Evolutionary conservation across 768 basidiomycete species (phyloP).

Genomic region (Pulveroboletus frians): DNA sequence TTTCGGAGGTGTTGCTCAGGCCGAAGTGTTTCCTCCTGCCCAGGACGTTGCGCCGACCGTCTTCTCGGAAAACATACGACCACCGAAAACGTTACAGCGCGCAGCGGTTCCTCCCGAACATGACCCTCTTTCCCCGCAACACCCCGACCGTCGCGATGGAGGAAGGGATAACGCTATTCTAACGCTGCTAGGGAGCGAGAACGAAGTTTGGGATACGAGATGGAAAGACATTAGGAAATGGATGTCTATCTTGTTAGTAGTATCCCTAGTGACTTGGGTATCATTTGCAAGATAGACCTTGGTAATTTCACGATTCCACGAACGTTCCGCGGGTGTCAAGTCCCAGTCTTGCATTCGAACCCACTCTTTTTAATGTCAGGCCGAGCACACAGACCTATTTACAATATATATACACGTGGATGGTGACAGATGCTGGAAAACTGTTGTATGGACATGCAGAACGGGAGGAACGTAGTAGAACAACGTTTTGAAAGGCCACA

Average conservation of each 20-base stretch:
- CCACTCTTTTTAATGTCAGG: background rate
- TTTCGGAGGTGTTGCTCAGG: conserved; percentile 83
- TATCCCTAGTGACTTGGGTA: conserved; percentile 26
- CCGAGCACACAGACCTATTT: background rate
- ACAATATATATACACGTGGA: background rate
- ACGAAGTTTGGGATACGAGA: conserved; percentile 9
- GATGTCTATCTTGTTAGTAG: conserved; percentile 24
- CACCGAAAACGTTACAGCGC: background rate
- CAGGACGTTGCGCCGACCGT: background rate
- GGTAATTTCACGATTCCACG: background rate
- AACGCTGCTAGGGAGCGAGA: background rate
- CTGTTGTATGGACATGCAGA: no score
- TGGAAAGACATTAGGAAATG: conserved; percentile 29
- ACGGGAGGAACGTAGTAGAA: no score
- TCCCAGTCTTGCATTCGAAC: background rate
- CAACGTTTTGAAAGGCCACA: no score
- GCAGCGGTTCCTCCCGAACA: background rate
- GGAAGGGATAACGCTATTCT: background rate
- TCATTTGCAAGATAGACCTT: conserved; percentile 16
- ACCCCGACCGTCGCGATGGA: background rate
- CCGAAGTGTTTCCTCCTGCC: conserved; percentile 49
- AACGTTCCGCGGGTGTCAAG: no score
- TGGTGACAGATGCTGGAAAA: background rate
- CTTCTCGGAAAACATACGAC: background rate
- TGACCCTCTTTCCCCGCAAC: background rate